Conservation (phyloP, 202 grass and related monocot genomes). For the Brachypodium distachyon region DNA sequence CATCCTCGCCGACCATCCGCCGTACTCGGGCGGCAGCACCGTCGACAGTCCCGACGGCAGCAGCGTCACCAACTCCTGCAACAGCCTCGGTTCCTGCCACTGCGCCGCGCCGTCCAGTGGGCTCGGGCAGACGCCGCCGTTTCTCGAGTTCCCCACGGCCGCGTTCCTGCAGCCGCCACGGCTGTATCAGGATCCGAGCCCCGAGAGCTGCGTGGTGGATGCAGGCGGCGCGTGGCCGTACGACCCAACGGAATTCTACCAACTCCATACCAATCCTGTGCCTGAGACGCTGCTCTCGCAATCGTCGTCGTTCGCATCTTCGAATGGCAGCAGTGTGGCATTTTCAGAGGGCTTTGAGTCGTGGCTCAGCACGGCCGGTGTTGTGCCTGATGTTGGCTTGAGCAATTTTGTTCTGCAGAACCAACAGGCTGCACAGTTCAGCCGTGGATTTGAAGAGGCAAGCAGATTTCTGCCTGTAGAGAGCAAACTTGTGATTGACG, state of each 20-base stretch:
- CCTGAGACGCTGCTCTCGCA: slow-evolving; percentile 36
- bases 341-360: slow-evolving; percentile 25
- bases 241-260: slow-evolving; percentile 27
- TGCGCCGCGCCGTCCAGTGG: not conserved
- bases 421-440: slow-evolving; percentile 58
- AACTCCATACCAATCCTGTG: slow-evolving; percentile 34
- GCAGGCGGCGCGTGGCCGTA: slow-evolving; percentile 19
- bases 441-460: slow-evolving; percentile 51
- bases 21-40: slow-evolving; percentile 15
- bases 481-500: slow-evolving; percentile 60
- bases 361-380: slow-evolving; percentile 8
- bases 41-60: slow-evolving; percentile 39
- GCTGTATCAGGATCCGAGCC: slow-evolving; percentile 24
- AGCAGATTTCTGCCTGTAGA: slow-evolving; percentile 68
- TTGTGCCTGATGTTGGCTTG: slow-evolving; percentile 16
- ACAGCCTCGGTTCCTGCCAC: slow-evolving; percentile 8
- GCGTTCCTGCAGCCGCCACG: slow-evolving; percentile 23
- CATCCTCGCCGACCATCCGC: slow-evolving; percentile 47
- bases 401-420: slow-evolving; percentile 37
- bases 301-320: slow-evolving; percentile 44
- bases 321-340: slow-evolving; percentile 24
- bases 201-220: slow-evolving; percentile 23
- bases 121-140: not conserved
- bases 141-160: slow-evolving; percentile 3
- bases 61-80: slow-evolving; percentile 20